These are phyloP conservation scores for Paxillus rubicundulus DNA, from an alignment of 768 basidiomycete species.

Conservation along the genomic window DNA sequence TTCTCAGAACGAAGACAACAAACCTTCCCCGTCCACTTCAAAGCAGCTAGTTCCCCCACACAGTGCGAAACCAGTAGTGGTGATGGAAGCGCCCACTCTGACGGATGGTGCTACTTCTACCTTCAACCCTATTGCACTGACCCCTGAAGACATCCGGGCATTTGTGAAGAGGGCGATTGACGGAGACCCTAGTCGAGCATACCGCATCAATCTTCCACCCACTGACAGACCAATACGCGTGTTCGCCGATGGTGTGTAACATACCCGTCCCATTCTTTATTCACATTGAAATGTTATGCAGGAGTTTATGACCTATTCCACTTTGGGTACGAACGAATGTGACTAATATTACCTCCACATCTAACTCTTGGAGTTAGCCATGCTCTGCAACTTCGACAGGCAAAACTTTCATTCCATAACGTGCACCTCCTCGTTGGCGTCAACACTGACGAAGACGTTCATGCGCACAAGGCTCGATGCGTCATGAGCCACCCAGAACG, in stretches of 20 bases:
- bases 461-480: slow-evolving; percentile 72
- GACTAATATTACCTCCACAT: background rate
- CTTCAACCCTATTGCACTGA: slow-evolving; percentile 67
- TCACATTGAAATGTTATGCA: slow-evolving; percentile 29
- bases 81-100: slow-evolving; percentile 42
- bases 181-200: slow-evolving; percentile 61
- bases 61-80: slow-evolving; percentile 33
- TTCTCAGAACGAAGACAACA: slow-evolving; percentile 35
- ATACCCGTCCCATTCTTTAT: background rate
- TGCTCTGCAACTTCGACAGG: slow-evolving; percentile 93
- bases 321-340: slow-evolving; percentile 64
- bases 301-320: slow-evolving; percentile 98
- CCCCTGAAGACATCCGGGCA: slow-evolving; percentile 72
- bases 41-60: slow-evolving; percentile 19
- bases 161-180: slow-evolving; percentile 77
- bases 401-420: slow-evolving; percentile 87
- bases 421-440: slow-evolving; percentile 95
- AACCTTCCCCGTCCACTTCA: slow-evolving; percentile 18
- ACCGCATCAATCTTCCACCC: slow-evolving; percentile 87
- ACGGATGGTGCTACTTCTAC: slow-evolving; percentile 35
- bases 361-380: slow-evolving; percentile 53
- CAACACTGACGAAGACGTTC: slow-evolving; percentile 82
- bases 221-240: slow-evolving; percentile 77
- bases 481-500: slow-evolving; percentile 91
- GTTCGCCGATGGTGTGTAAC: slow-evolving; percentile 83